These are phyloP conservation scores for Fusarium verticillioides DNA, from an alignment of 2,329 filamentous ascomycete species.

Conservation along the genomic window DNA sequence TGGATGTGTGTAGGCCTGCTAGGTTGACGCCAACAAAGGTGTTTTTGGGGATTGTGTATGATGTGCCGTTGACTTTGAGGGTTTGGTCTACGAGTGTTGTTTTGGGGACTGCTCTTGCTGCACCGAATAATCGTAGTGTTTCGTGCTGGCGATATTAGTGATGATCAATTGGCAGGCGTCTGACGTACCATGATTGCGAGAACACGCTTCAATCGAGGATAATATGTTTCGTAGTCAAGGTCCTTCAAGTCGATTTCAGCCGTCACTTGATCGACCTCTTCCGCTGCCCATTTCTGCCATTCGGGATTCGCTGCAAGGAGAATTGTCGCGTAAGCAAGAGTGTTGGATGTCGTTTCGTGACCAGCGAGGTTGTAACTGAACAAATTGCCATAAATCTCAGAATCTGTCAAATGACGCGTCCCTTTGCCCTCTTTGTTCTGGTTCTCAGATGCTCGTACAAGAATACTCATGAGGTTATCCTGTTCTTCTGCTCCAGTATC, in stretches of 20 bases:
- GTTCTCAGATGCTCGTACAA: slow-evolving; percentile 35
- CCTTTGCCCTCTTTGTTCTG: slow-evolving; percentile 15
- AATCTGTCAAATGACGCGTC: slow-evolving; percentile 46
- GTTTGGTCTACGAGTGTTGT: slow-evolving; percentile 27
- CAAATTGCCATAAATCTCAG: slow-evolving; percentile 61
- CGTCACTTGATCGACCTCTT: slow-evolving; percentile 47
- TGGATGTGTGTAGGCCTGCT: slow-evolving; percentile 29
- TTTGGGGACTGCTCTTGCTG: slow-evolving; percentile 34
- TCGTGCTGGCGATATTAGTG: slow-evolving; percentile 23
- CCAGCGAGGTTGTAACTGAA: slow-evolving; percentile 62
- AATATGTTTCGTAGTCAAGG: slow-evolving; percentile 35
- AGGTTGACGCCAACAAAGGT: slow-evolving; percentile 35
- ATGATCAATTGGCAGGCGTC: not conserved
- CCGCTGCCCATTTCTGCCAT: slow-evolving; percentile 57
- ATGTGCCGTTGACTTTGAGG: slow-evolving; percentile 25
- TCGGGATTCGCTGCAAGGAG: slow-evolving; percentile 57
- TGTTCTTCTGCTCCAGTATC: slow-evolving; percentile 11
- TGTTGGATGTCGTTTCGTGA: slow-evolving; percentile 62
- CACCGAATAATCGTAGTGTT: slow-evolving; percentile 33
- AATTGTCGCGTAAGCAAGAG: slow-evolving; percentile 54
- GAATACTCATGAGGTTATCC: slow-evolving; percentile 36
- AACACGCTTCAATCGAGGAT: slow-evolving; percentile 34
- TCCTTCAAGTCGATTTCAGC: slow-evolving; percentile 17
- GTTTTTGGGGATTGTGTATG: slow-evolving; percentile 31
- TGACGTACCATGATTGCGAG: slow-evolving; percentile 33